These are phyloP conservation scores for Fabrea salina DNA, from an alignment of 169 alveolate genomes.

Conservation along the genomic window DNA sequence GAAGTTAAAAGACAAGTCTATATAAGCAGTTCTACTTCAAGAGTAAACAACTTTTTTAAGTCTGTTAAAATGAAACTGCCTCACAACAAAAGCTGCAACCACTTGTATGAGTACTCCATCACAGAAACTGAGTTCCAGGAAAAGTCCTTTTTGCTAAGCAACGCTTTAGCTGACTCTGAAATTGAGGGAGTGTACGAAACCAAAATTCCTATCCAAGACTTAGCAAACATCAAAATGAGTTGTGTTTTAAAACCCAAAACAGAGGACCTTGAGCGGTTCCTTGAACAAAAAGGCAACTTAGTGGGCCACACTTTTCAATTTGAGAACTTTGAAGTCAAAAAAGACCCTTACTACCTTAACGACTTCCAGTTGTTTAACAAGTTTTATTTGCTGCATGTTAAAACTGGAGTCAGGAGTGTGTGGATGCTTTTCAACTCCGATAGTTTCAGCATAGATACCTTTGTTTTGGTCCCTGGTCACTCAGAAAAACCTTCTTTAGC, in stretches of 20 bases:
- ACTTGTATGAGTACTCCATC: slow-evolving; percentile 65
- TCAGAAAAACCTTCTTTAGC: slow-evolving; percentile 22
- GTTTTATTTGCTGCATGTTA: background rate
- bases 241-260: slow-evolving; percentile 55
- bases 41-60: slow-evolving; percentile 54
- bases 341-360: background rate
- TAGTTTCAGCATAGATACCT: background rate
- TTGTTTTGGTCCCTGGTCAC: slow-evolving; percentile 21
- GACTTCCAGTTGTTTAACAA: background rate
- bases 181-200: slow-evolving; percentile 86
- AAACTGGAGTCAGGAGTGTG: slow-evolving; percentile 9
- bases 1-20: slow-evolving; percentile 69
- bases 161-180: slow-evolving; percentile 64
- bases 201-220: slow-evolving; percentile 69
- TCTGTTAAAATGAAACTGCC: slow-evolving; percentile 74
- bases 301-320: slow-evolving; percentile 31
- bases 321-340: slow-evolving; percentile 20
- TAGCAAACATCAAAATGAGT: slow-evolving; percentile 67
- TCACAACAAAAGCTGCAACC: slow-evolving; percentile 68
- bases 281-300: slow-evolving; percentile 32
- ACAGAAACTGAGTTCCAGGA: slow-evolving; percentile 69
- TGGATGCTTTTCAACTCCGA: slow-evolving; percentile 5
- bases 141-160: slow-evolving; percentile 54
- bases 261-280: slow-evolving; percentile 46
- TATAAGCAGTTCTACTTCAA: slow-evolving; percentile 54